Base-by-base conservation (phyloP, 257 asterid genomes). In the Buddleja alternifolia region DNA sequence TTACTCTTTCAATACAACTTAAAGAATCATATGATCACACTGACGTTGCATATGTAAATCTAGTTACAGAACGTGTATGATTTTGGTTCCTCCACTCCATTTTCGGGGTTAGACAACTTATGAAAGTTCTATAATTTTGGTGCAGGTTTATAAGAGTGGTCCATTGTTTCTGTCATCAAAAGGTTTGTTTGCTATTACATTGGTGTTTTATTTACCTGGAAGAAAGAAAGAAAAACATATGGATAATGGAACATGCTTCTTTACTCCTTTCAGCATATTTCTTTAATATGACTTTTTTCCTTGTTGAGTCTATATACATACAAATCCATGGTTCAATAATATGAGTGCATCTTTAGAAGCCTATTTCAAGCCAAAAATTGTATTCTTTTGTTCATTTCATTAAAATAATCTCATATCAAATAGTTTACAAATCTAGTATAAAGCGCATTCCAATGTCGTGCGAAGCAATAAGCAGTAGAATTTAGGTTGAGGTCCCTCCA, bases 131-230 rank as follows among this genome's bases (percentile, higher is more conserved):
- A 24, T 60, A 34, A 51, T 74, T 71, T 51, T 73, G 50, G 61
- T 83, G 86, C 99, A 94, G 99, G 97, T 94, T 53, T 91, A 87
- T 81, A 94, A 83, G 81, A 87, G 88, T 53, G 99, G 99, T 62
- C 95, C 97, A 52, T 87, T 94, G 45, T 94, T 84, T 83, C 76
- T 94, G 77, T 92, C 99, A 67, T 94, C 98, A 53, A 94, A 83
- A 92, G 99, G 99, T 94, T 48, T 63, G 81, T 60, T 65, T 61
- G 59, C 75, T 63, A 17, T 75, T 81, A 75, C 67, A 19, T 40
- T 60, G 41, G 66, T 37, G 40, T 4, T 16, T 17, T 67, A 21
- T 41, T 70, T 72, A 11, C 51, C 42, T 29, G 34, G 5, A 29
- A 7, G 69, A 57, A 69, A 23, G 47, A 24, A 36, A 46, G 4